Conservation (phyloP, 176 grass and related monocot species). For the Aegilops umbellulata region DNA sequence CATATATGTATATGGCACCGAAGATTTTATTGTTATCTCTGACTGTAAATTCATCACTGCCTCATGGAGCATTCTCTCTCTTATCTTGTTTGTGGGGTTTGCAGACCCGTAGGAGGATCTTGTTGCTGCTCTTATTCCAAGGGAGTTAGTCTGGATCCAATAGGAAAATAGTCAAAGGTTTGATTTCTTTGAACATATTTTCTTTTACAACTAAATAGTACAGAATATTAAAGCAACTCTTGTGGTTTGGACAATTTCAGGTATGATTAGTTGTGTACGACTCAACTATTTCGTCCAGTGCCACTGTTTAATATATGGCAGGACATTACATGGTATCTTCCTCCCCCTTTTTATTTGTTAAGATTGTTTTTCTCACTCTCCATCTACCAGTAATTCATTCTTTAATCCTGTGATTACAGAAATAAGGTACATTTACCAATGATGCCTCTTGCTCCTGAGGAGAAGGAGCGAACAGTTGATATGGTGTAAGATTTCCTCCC, state of each 20-base stretch:
- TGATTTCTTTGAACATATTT: background rate
- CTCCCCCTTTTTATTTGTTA: background rate
- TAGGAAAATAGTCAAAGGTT: constrained; percentile 99
- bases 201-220: background rate
- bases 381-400: background rate
- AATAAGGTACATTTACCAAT: constrained; percentile 65
- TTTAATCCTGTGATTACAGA: constrained; percentile 41
- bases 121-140: constrained; percentile 90
- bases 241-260: constrained; percentile 43
- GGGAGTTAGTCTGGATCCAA: constrained; percentile 69
- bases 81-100: background rate
- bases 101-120: constrained; percentile 91
- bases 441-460: constrained; percentile 74
- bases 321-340: constrained; percentile 92
- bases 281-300: constrained; percentile 38
- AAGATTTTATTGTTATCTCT: background rate
- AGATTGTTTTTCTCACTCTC: background rate
- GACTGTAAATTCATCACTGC: background rate
- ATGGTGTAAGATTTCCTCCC: constrained; percentile 76
- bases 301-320: constrained; percentile 82
- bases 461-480: constrained; percentile 87
- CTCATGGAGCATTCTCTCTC: background rate
- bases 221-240: constrained; percentile 3
- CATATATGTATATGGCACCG: background rate
- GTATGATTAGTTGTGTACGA: constrained; percentile 97